phyloP scores from a whole-genome alignment of 495 filamentous ascomycete species.

The Schizothecium vesticola region DNA sequence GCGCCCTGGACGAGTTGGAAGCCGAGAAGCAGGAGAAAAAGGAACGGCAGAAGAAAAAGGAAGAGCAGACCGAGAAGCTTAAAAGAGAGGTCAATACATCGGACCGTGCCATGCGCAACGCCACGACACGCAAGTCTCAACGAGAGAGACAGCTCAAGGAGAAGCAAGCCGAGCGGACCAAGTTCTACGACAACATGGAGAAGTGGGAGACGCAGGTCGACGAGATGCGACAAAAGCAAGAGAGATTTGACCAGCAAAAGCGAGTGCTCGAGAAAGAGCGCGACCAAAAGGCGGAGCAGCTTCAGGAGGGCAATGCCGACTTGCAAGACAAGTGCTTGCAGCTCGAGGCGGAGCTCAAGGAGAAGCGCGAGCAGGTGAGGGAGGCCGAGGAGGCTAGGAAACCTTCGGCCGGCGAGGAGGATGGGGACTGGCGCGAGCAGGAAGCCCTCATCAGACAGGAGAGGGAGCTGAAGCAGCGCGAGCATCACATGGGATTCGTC shows the following conservation, averaged over 20 bases:
- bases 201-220: conserved; percentile 54
- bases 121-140: conserved; percentile 70
- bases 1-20: conserved; percentile 71
- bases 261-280: conserved; percentile 39
- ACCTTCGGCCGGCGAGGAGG: conserved; percentile 49
- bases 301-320: conserved; percentile 24
- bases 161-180: conserved; percentile 60
- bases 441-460: conserved; percentile 37
- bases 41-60: conserved; percentile 73
- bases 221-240: conserved; percentile 38
- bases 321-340: conserved; percentile 32
- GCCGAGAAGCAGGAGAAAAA: conserved; percentile 64
- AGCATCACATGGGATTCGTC: conserved; percentile 16
- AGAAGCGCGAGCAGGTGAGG: conserved; percentile 44
- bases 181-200: conserved; percentile 48
- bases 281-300: conserved; percentile 31
- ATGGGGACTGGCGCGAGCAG: conserved; percentile 48
- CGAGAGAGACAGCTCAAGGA: conserved; percentile 76
- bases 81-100: conserved; percentile 74
- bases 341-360: conserved; percentile 44
- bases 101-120: conserved; percentile 77
- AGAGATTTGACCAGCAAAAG: conserved; percentile 39
- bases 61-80: conserved; percentile 74
- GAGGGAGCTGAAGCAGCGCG: conserved; percentile 39
- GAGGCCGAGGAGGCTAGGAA: conserved; percentile 52